Conservation (phyloP, 1,284 basidiomycete genomes). For the Cutaneotrichosporon spelunceum region DNA sequence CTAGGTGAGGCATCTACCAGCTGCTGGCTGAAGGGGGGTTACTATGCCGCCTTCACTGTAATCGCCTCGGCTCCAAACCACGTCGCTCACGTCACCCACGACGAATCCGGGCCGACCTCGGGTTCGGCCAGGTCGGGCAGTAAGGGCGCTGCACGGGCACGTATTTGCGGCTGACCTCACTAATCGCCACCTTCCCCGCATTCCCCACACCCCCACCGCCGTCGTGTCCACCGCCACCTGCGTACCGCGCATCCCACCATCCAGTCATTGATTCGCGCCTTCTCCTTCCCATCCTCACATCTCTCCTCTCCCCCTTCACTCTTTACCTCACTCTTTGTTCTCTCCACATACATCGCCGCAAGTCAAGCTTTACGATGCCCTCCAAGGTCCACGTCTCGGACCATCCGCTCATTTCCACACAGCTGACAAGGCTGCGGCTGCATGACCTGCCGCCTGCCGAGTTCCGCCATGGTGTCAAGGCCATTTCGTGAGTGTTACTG, state of each 20-base stretch:
- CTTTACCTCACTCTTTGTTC: not conserved
- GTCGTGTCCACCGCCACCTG: not conserved
- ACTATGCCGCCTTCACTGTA: too few relatives aligned
- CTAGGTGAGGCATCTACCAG: too few relatives aligned
- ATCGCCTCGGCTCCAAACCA: too few relatives aligned
- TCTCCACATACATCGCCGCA: not conserved
- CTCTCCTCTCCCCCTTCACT: not conserved
- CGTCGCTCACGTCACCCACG: too few relatives aligned
- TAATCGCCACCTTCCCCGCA: not conserved
- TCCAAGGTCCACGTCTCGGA: conserved; percentile 31
- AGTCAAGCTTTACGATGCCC: not conserved
- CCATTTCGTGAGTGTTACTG: conserved; percentile 37
- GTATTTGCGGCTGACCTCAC: conserved; percentile 1
- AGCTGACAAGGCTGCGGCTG: conserved; percentile 44
- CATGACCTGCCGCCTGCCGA: conserved; percentile 47
- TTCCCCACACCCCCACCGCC: not conserved
- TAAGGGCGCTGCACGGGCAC: not conserved
- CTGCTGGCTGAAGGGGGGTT: too few relatives aligned
- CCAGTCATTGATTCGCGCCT: not conserved
- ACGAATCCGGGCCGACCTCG: too few relatives aligned
- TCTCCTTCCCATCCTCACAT: not conserved
- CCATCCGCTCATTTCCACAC: conserved; percentile 43
- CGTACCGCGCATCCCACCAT: not conserved
- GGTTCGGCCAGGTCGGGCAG: not conserved
- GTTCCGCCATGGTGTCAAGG: conserved; percentile 42